Evolutionary conservation across 768 basidiomycete genomes (phyloP).

Genomic region (Rickenella mellea): DNA sequence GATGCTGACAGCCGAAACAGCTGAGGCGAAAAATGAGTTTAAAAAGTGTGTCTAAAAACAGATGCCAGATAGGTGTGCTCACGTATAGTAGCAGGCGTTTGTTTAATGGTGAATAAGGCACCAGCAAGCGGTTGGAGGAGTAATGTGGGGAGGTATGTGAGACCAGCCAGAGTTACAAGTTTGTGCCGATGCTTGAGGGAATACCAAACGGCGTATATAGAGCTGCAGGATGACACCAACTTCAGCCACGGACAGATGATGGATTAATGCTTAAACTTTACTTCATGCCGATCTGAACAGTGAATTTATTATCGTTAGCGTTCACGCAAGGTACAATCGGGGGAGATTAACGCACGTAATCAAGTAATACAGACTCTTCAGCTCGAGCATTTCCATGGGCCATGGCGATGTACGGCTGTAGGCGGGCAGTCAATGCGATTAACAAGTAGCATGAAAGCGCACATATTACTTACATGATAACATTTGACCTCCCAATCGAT

Average conservation of each 20-base stretch:
- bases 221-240: constrained; percentile 22
- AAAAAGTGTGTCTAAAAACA: no score
- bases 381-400: constrained; percentile 43
- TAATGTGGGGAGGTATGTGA: constrained; percentile 35
- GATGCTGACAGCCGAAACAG: constrained; percentile 27
- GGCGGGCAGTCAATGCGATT: constrained; percentile 1
- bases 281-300: not conserved
- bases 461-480: constrained; percentile 39
- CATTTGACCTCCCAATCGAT: constrained; percentile 45
- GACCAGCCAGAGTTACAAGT: constrained; percentile 41
- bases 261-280: no score
- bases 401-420: constrained; percentile 54
- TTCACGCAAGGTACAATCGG: not conserved
- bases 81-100: constrained; percentile 21
- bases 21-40: constrained; percentile 8
- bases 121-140: constrained; percentile 51
- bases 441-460: not conserved
- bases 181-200: constrained; percentile 44
- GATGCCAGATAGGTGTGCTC: constrained; percentile 30
- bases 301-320: not conserved
- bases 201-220: constrained; percentile 29
- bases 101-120: constrained; percentile 19
- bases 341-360: constrained; percentile 54
- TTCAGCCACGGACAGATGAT: not conserved
- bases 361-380: constrained; percentile 50